A percentile compares a stretch with the other conserved stretches of the same genome.
Evolutionary conservation across 352 stramenopile species (phyloP).

Genomic region (Elongisporangium undulatum): DNA sequence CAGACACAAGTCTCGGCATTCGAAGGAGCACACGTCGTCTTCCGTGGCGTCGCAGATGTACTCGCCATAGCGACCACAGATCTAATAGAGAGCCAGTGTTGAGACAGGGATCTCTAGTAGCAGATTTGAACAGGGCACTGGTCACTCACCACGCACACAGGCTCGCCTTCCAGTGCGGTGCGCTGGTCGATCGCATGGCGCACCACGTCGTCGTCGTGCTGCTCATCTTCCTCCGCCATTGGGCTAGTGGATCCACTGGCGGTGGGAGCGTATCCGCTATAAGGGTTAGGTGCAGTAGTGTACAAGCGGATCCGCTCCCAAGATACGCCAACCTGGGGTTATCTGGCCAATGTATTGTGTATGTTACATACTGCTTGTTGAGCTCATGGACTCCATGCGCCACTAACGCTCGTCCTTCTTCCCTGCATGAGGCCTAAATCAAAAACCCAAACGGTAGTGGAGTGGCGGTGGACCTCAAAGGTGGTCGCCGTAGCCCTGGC

Average conservation of each 20-base stretch:
- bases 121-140: neutral
- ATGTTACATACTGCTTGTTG: neutral
- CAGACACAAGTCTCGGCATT: slow-evolving; percentile 56
- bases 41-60: slow-evolving; percentile 82
- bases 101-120: neutral
- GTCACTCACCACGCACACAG: slow-evolving; percentile 32
- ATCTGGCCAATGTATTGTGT: neutral
- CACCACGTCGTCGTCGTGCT: slow-evolving; percentile 18
- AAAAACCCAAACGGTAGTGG: neutral
- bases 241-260: neutral
- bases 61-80: slow-evolving; percentile 69
- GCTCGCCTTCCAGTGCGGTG: slow-evolving; percentile 22
- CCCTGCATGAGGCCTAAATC: neutral
- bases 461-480: neutral
- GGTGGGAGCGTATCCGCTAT: neutral
- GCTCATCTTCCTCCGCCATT: slow-evolving; percentile 6
- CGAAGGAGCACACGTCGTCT: slow-evolving; percentile 79
- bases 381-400: too few species aligned
- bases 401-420: too few species aligned
- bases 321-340: neutral
- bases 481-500: neutral
- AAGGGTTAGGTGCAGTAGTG: neutral
- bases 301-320: neutral
- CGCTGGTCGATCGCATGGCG: slow-evolving; percentile 26
- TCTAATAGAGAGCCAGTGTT: slow-evolving; percentile 13